Conservation (phyloP, 108 stramenopile genomes). For the Hondaea fermentalgiana region DNA sequence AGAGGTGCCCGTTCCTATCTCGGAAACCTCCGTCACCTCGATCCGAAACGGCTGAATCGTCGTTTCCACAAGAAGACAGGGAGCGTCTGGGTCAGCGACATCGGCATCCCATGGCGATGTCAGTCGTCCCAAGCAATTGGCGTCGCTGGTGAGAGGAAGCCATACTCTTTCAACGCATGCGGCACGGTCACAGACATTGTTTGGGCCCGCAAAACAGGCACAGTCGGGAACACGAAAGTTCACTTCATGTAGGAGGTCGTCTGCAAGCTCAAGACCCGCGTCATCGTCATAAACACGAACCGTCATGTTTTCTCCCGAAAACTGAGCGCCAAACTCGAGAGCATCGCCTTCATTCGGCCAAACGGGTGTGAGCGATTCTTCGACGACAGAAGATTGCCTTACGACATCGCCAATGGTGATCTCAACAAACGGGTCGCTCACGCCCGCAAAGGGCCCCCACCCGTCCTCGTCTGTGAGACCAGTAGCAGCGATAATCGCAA, state of each 20-base stretch:
- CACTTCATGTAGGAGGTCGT: background rate
- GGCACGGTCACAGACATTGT: background rate
- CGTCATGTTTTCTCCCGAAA: background rate
- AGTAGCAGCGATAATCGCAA: background rate
- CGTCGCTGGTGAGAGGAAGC: background rate
- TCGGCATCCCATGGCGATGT: background rate
- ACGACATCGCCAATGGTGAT: background rate
- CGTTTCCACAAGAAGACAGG: background rate
- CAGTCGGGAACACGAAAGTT: background rate
- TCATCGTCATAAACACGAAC: background rate
- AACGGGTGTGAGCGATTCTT: background rate
- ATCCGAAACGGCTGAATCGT: background rate
- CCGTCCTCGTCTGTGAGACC: background rate
- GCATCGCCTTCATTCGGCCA: background rate
- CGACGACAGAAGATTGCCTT: background rate
- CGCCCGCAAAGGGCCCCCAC: constrained; percentile 1
- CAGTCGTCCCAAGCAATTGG: background rate
- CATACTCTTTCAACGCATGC: background rate
- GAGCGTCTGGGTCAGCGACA: background rate
- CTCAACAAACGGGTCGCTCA: background rate
- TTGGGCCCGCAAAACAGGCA: background rate
- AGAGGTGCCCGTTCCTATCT: background rate
- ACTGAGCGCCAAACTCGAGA: background rate
- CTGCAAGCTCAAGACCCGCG: background rate
- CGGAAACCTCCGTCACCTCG: background rate